Conservation (phyloP, 352 stramenopile species). For the Globisporangium heterothallicum region DNA sequence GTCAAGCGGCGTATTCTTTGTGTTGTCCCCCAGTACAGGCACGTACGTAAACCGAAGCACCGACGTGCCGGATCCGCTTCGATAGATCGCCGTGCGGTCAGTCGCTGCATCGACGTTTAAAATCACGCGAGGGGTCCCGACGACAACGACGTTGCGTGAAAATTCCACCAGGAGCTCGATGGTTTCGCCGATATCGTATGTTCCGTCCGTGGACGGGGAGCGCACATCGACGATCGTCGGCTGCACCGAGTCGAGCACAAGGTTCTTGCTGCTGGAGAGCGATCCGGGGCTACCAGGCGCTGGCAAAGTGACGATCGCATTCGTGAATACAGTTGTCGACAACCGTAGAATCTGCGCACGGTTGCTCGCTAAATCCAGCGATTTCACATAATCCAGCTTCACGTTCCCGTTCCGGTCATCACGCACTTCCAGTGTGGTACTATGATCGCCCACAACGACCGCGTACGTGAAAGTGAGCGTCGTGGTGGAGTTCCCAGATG, state of each 20-base stretch:
- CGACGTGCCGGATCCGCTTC: slow-evolving; percentile 34
- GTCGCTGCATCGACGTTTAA: slow-evolving; percentile 45
- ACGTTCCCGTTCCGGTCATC: slow-evolving; percentile 38
- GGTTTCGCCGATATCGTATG: slow-evolving; percentile 53
- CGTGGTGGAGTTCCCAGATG: slow-evolving; percentile 31
- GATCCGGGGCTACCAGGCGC: slow-evolving; percentile 40
- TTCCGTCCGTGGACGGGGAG: slow-evolving; percentile 36
- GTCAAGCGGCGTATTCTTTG: slow-evolving; percentile 35
- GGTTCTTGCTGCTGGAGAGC: slow-evolving; percentile 30
- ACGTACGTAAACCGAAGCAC: slow-evolving; percentile 53
- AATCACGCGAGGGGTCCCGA: slow-evolving; percentile 32
- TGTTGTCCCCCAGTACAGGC: slow-evolving; percentile 34
- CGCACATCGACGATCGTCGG: slow-evolving; percentile 41
- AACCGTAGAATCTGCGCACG: slow-evolving; percentile 41
- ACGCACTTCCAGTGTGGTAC: slow-evolving; percentile 32
- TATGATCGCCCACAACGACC: slow-evolving; percentile 33
- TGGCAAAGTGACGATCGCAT: slow-evolving; percentile 33
- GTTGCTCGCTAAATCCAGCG: slow-evolving; percentile 25
- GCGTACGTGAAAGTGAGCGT: slow-evolving; percentile 50
- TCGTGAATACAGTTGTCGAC: slow-evolving; percentile 38
- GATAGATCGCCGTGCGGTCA: slow-evolving; percentile 41
- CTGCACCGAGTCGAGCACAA: slow-evolving; percentile 42
- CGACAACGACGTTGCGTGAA: slow-evolving; percentile 41
- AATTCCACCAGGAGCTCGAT: slow-evolving; percentile 55
- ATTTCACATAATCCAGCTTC: slow-evolving; percentile 42